phyloP scores from a whole-genome alignment of 192 early-diverging fungal species.

The Piromyces finnis region DNA sequence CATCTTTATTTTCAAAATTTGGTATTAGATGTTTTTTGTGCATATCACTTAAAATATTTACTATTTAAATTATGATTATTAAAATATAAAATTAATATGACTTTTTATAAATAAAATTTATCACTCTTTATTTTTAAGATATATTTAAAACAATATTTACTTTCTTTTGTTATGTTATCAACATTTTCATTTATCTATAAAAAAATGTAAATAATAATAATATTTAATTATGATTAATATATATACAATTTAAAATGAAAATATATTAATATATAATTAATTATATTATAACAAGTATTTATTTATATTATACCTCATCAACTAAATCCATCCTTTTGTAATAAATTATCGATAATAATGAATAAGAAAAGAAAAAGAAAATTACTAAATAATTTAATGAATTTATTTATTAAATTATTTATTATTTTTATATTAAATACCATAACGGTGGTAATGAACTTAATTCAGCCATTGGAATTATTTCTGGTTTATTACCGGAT shows the following conservation, averaged over 20 bases:
- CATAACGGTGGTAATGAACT: neutral
- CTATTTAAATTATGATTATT: neutral
- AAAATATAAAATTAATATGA: too few relatives aligned
- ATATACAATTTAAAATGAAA: too few relatives aligned
- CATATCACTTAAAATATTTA: slow-evolving; percentile 10
- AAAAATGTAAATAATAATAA: neutral
- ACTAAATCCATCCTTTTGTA: neutral
- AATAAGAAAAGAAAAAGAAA: too few relatives aligned
- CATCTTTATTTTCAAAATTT: slow-evolving; percentile 77
- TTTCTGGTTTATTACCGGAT: neutral
- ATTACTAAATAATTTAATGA: too few relatives aligned
- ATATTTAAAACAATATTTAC: neutral
- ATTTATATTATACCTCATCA: neutral
- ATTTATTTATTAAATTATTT: too few relatives aligned
- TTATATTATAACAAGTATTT: neutral
- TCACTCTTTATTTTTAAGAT: too few relatives aligned
- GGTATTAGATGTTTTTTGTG: slow-evolving; percentile 81
- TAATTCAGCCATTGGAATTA: neutral
- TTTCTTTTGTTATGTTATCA: neutral
- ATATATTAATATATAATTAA: neutral
- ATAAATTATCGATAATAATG: neutral
- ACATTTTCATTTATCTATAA: neutral
- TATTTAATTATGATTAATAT: too few relatives aligned
- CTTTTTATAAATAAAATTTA: too few relatives aligned
- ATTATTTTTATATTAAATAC: neutral